phyloP scores from a whole-genome alignment of 768 basidiomycete species.

The Trametes cinnabarina region DNA sequence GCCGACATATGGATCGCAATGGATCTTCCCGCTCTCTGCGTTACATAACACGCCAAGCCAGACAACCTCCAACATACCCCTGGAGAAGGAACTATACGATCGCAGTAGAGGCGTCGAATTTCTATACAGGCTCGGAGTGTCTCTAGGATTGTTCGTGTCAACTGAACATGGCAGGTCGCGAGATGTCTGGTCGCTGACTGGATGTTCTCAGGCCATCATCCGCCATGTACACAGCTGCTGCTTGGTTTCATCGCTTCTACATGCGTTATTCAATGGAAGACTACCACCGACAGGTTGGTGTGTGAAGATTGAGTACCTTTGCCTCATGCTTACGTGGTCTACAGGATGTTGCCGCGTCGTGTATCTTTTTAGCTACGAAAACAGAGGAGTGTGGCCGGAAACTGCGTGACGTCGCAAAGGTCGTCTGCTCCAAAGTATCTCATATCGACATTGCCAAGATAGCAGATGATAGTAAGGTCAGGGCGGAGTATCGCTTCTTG shows the following conservation, averaged over 20 bases:
- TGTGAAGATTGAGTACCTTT: not conserved
- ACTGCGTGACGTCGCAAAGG: conserved; percentile 77
- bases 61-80: conserved; percentile 40
- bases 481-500: conserved; percentile 17
- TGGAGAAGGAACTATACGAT: conserved; percentile 73
- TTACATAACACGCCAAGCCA: conserved; percentile 59
- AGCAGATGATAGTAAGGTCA: conserved; percentile 63
- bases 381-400: conserved; percentile 88
- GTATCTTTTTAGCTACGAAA: conserved; percentile 88
- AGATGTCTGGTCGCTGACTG: conserved; percentile 15
- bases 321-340: conserved; percentile 9
- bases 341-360: conserved; percentile 82
- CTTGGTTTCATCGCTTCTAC: conserved; percentile 90
- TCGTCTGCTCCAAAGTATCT: conserved; percentile 67
- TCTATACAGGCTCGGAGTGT: conserved; percentile 77
- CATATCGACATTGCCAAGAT: conserved; percentile 55
- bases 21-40: conserved; percentile 66
- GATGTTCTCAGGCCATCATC: conserved; percentile 61
- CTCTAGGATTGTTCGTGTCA: conserved; percentile 66
- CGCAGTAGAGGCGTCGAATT: conserved; percentile 83
- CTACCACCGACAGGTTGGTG: conserved; percentile 69
- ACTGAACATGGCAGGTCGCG: not conserved
- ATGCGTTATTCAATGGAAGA: conserved; percentile 85
- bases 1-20: conserved; percentile 45
- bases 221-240: conserved; percentile 83